Evolutionary conservation across 2,329 filamentous ascomycete species (phyloP).

Genomic region (Beauveria pseudobassiana): DNA sequence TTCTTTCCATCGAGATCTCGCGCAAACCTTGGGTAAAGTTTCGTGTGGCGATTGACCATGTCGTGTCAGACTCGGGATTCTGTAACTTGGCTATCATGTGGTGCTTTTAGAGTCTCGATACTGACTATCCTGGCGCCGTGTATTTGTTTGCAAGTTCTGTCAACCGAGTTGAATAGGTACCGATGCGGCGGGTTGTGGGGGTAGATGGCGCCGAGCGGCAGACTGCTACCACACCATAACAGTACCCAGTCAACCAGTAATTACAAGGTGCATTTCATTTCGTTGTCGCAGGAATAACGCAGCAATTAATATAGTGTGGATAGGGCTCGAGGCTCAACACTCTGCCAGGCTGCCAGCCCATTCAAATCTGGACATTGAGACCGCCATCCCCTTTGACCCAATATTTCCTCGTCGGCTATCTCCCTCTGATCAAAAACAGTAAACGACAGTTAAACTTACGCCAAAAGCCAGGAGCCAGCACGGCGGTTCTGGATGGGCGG

Average conservation of each 20-base stretch:
- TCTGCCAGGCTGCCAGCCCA: background rate
- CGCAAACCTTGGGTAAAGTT: background rate
- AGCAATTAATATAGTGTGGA: background rate
- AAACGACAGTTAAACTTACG: background rate
- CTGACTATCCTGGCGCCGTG: background rate
- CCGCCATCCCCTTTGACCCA: background rate
- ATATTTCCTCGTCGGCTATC: background rate
- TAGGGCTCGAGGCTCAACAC: background rate
- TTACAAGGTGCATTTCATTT: too few relatives aligned
- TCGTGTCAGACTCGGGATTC: background rate
- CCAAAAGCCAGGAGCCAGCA: background rate
- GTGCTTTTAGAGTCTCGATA: background rate
- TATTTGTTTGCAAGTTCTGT: background rate
- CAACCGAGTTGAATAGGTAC: background rate
- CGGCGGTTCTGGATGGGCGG: background rate
- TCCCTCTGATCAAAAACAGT: background rate
- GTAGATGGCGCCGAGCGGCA: too few relatives aligned
- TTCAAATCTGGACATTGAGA: constrained; percentile 3
- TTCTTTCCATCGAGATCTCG: background rate
- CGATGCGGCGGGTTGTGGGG: background rate
- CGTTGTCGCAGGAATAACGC: background rate
- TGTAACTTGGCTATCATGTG: background rate
- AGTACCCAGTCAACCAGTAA: too few relatives aligned
- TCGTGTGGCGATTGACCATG: background rate
- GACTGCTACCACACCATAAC: too few relatives aligned